Percentiles rank a stretch among this genome's conserved stretches.
Conservation (phyloP, 768 basidiomycete genomes). For the Lentinula sp. region DNA sequence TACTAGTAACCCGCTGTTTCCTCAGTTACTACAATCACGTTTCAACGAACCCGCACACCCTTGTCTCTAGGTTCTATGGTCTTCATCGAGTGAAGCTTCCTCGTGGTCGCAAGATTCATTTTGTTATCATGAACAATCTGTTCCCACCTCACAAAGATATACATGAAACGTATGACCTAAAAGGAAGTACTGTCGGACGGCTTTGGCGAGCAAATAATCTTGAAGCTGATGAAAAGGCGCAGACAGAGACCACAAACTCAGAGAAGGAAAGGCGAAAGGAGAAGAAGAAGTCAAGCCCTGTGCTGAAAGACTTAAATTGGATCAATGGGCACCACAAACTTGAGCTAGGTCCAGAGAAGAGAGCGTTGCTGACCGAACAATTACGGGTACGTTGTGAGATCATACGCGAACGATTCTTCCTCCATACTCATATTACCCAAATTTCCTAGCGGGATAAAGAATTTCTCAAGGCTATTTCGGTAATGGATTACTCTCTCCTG, state of each 20-base stretch:
- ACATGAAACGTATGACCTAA: conserved; percentile 96
- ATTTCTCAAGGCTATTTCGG: conserved; percentile 72
- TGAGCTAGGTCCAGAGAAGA: conserved; percentile 94
- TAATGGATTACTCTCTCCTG: conserved; percentile 96
- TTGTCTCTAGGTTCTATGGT: conserved; percentile 93
- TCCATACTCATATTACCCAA: not conserved
- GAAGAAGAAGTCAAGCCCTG: conserved; percentile 77
- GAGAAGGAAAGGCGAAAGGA: conserved; percentile 51
- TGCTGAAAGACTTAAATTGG: conserved; percentile 97
- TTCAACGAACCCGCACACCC: conserved; percentile 85
- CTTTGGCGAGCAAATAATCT: conserved; percentile 19
- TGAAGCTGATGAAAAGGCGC: not conserved
- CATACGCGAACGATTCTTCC: not conserved
- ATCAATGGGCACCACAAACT: conserved; percentile 71
- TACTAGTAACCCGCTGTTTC: not conserved
- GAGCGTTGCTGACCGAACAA: conserved; percentile 87
- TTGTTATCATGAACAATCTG: conserved; percentile 99
- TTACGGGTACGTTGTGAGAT: conserved; percentile 31
- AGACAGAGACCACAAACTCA: not conserved
- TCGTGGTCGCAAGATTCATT: conserved; percentile 91
- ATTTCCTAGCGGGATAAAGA: conserved; percentile 59
- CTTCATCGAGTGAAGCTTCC: conserved; percentile 97
- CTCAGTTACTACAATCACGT: conserved; percentile 73
- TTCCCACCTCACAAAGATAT: conserved; percentile 97
- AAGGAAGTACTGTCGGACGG: conserved; percentile 89